These are phyloP conservation scores for Naganishia sp. DNA, from an alignment of 1,284 basidiomycete genomes.

Conservation along the genomic window DNA sequence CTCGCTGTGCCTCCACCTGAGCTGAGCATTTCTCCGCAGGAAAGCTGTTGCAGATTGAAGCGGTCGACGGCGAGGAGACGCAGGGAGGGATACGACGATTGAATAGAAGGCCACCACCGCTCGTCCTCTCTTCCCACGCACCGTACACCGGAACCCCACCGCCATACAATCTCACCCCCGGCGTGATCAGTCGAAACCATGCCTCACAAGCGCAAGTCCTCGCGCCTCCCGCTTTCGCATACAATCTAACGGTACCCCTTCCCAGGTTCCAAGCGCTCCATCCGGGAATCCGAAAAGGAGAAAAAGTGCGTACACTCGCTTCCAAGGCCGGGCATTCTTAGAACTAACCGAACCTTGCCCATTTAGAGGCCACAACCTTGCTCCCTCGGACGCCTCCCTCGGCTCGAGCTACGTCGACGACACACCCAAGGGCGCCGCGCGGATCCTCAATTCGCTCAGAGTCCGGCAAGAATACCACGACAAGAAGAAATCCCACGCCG, in stretches of 20 bases:
- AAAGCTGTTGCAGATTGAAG: too few relatives aligned
- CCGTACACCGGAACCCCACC: background rate
- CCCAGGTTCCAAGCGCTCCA: conserved; percentile 49
- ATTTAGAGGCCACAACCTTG: conserved; percentile 46
- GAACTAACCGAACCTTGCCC: conserved; percentile 29
- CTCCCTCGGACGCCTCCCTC: conserved; percentile 36
- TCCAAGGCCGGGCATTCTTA: background rate
- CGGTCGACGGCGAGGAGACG: too few relatives aligned
- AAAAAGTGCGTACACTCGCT: conserved; percentile 41
- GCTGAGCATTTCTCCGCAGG: background rate
- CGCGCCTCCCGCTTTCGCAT: background rate
- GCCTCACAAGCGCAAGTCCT: conserved; percentile 51
- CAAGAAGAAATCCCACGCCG: conserved; percentile 43
- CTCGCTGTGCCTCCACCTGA: conserved; percentile 3
- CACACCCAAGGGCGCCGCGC: conserved; percentile 46
- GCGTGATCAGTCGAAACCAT: conserved; percentile 33
- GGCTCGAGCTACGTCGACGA: conserved; percentile 40
- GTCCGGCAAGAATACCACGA: conserved; percentile 45
- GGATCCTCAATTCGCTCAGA: conserved; percentile 47
- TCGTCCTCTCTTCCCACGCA: background rate
- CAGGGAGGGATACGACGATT: too few relatives aligned
- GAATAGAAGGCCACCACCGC: too few relatives aligned
- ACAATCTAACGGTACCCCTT: background rate
- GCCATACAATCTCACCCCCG: background rate
- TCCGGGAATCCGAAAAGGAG: conserved; percentile 43